Evolutionary conservation across 2,329 filamentous ascomycete species (phyloP), one percentile per base, ranked within the genome.

Genomic region (Cladosporium sp.): DNA sequence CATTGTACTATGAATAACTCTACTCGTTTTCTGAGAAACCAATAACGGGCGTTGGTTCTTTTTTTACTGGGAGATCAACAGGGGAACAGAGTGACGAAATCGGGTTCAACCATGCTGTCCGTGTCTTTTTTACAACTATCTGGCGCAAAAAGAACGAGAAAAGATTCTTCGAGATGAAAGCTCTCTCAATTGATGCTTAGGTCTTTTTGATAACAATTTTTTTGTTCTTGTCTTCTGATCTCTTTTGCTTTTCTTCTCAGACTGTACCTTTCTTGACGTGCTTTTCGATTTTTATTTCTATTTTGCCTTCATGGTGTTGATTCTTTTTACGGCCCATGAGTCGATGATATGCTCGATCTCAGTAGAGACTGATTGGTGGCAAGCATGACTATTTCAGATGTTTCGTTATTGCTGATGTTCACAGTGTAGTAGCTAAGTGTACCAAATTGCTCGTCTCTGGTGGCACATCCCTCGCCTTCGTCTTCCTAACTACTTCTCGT

Each of bases 1-100:
- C 56, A 58, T 43, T 58, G 56, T 58, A 58, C 56, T 58, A 58
- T 58, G 56, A 58, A 58, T 46, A 58, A 58, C 56, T 58, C 56
- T 58, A 58, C 56, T 58, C 56, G 56, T 58, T 58, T 16, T 58
- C 25, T 43, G 23, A 36, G 13, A n/a, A 23, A 57, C 32, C 54
- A 57, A 58, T 46, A 58, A 58, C 56, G 13, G 56, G 56, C 56
- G 56, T 58, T 58, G 56, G 56, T 57, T 57, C 32, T 34, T 57
- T 34, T 56, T 57, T 39, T 28, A n/a, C 48, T 51, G 48, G 23
- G 26, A 51, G 23, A 51, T 51, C 48, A 26, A 16, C 46, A 25
- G n/a, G 39, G 39, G 39, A 46, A 5, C 39, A 46, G 39, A 46
- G 39, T 46, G 39, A 46, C 16, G 39, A 46, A 21, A 23, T 46